phyloP scores from a whole-genome alignment of 2,329 filamentous ascomycete species.

The Blastomyces gilchristii region DNA sequence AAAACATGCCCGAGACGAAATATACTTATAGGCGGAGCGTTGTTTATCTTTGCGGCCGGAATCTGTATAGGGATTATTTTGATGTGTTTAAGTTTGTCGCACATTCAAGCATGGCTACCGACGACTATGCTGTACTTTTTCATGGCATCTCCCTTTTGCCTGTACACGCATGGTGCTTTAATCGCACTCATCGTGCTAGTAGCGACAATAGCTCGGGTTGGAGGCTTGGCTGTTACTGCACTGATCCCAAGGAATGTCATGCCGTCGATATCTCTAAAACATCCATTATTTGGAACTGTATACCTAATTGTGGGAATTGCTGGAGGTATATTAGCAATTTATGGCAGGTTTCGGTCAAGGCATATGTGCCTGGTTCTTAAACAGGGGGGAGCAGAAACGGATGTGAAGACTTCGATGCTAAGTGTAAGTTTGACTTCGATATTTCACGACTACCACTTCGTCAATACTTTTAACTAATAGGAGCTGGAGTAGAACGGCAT shows the following conservation, averaged over 20 bases:
- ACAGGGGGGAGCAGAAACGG: not conserved
- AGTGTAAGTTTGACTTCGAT: not conserved
- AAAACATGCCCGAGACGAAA: not conserved
- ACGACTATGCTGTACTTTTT: conserved; percentile 4
- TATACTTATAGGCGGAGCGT: not conserved
- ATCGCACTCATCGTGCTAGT: not conserved
- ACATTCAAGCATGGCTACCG: conserved; percentile 5
- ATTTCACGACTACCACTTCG: not conserved
- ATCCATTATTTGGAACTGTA: conserved; percentile 4
- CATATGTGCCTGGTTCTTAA: conserved; percentile 1
- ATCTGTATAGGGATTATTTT: not conserved
- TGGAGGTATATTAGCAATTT: not conserved
- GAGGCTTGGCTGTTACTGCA: conserved; percentile 2
- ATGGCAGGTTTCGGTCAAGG: not conserved
- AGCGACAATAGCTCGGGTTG: conserved; percentile 1
- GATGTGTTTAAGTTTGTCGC: not conserved
- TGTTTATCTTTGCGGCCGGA: not conserved
- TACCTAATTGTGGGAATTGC: not conserved
- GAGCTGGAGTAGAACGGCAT: not conserved
- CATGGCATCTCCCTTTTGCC: conserved; percentile 3
- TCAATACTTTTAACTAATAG: not conserved
- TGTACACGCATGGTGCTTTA: not conserved
- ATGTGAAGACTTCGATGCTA: not conserved
- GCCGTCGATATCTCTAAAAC: not conserved
- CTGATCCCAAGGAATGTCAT: not conserved